Evolutionary conservation across 2,329 filamentous ascomycete genomes (phyloP), one percentile per base, ranked within the genome.

Genomic region (Colletotrichum trifolii): DNA sequence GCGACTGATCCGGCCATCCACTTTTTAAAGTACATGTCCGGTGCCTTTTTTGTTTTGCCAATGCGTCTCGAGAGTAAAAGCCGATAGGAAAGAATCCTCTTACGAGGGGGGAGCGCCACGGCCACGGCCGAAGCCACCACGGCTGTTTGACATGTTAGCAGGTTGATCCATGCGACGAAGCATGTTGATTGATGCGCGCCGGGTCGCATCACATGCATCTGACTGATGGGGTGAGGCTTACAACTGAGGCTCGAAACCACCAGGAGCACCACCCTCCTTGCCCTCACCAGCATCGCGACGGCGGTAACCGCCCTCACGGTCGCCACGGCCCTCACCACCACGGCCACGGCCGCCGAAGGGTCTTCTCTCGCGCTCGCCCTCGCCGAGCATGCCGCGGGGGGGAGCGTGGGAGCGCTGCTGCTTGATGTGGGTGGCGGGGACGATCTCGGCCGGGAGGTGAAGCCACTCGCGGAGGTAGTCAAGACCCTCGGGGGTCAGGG

Each of bases 391-490:
- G 80, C 96, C 96, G 79, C 96, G 94, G 79, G 96, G 95, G 83
- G 95, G 95, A 85, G 94, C 94, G 85, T 97, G 94, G 77, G 93
- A 96, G 84, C 96, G 93, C 89, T 97, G 94, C 88, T 97, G 94
- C 93, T 99, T 99, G 87, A 99, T 98, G 91, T 99, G 96, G 78
- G 96, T 99, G 78, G 96, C 94, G 76, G 96, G 96, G 74, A 99
- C 96, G 80, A 99, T 97, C 90, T 99, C 96, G 81, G 96, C 94
- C 78, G 96, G 96, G 77, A 99, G 92, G 87, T 99, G 96, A 77
- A 99, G 94, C 96, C 96, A 99, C 89, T 99, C 96, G 81, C 96
- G 95, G 83, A 99, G 94, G 90, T 99, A 99, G 88, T 98, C 95
- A 82, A 99, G 95, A 86, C 96, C 96, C 89, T 98, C 94, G 79